phyloP scores from a whole-genome alignment of 2,329 filamentous ascomycete genomes.

The Trichophyton verrucosum region DNA sequence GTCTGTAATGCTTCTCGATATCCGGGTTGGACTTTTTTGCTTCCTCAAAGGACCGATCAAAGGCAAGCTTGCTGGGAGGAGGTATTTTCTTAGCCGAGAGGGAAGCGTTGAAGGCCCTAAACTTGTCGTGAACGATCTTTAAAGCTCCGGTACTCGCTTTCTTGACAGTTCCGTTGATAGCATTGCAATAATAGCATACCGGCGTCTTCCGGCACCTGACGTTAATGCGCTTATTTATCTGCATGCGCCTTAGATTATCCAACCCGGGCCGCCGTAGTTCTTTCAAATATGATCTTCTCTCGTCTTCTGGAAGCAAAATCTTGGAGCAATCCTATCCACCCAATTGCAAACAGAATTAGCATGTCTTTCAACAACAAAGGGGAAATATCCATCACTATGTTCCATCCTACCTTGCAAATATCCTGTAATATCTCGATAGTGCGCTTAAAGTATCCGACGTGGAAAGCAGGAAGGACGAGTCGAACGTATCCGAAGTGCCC shows the following conservation, averaged over 20 bases:
- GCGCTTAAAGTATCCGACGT: slow-evolving; percentile 91
- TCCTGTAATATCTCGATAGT: slow-evolving; percentile 85
- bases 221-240: slow-evolving; percentile 76
- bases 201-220: slow-evolving; percentile 82
- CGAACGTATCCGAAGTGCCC: slow-evolving; percentile 93
- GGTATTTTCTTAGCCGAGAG: slow-evolving; percentile 73
- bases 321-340: slow-evolving; percentile 56
- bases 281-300: slow-evolving; percentile 64
- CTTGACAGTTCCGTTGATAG: slow-evolving; percentile 80
- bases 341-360: slow-evolving; percentile 6
- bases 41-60: slow-evolving; percentile 72
- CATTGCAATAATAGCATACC: slow-evolving; percentile 65
- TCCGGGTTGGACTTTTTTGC: slow-evolving; percentile 69
- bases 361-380: not conserved
- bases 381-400: not conserved
- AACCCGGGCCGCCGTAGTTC: slow-evolving; percentile 68
- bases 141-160: slow-evolving; percentile 72
- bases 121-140: slow-evolving; percentile 91
- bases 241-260: slow-evolving; percentile 74
- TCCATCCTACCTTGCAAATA: slow-evolving; percentile 62
- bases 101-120: slow-evolving; percentile 74
- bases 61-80: slow-evolving; percentile 68
- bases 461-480: slow-evolving; percentile 81
- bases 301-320: slow-evolving; percentile 68
- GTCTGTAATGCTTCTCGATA: slow-evolving; percentile 78